These are phyloP conservation scores for Bocquillonia castaneifolia DNA, from an alignment of 441 rosid genomes.

Conservation along the genomic window DNA sequence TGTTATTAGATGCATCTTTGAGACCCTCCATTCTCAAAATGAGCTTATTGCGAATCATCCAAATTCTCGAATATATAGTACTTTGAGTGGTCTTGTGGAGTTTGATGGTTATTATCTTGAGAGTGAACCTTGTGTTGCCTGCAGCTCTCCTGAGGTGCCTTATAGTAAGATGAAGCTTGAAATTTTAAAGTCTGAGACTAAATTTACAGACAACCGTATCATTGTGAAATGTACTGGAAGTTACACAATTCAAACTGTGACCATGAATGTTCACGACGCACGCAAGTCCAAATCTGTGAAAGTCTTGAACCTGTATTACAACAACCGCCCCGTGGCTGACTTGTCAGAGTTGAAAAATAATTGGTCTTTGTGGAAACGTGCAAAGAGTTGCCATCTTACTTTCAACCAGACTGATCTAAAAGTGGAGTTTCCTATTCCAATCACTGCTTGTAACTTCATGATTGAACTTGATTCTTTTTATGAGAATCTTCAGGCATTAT, in stretches of 20 bases:
- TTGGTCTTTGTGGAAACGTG: conserved; percentile 99
- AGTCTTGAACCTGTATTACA: conserved; percentile 94
- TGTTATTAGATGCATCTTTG: conserved; percentile 79
- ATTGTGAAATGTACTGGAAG: conserved; percentile 99
- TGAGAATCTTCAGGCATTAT: conserved; percentile 99
- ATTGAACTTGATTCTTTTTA: conserved; percentile 99
- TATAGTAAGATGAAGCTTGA: conserved; percentile 99
- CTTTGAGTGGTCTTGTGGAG: conserved; percentile 94
- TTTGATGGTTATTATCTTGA: conserved; percentile 99
- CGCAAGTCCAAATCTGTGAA: conserved; percentile 99
- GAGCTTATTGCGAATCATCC: conserved; percentile 99
- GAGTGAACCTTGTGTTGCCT: conserved; percentile 99
- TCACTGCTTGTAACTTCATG: conserved; percentile 99
- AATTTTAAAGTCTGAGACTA: conserved; percentile 97
- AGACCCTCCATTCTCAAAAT: conserved; percentile 91
- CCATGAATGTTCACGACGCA: conserved; percentile 99
- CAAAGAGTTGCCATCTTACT: conserved; percentile 98
- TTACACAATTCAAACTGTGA: conserved; percentile 96
- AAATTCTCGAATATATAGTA: conserved; percentile 94
- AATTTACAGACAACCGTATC: conserved; percentile 98
- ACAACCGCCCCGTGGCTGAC: conserved; percentile 97
- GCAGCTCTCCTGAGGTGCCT: conserved; percentile 99
- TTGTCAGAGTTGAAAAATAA: conserved; percentile 98
- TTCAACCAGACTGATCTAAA: conserved; percentile 98
- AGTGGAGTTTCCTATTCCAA: conserved; percentile 99